phyloP scores from a whole-genome alignment of 163 green algal species.

The Picocystis sp. region DNA sequence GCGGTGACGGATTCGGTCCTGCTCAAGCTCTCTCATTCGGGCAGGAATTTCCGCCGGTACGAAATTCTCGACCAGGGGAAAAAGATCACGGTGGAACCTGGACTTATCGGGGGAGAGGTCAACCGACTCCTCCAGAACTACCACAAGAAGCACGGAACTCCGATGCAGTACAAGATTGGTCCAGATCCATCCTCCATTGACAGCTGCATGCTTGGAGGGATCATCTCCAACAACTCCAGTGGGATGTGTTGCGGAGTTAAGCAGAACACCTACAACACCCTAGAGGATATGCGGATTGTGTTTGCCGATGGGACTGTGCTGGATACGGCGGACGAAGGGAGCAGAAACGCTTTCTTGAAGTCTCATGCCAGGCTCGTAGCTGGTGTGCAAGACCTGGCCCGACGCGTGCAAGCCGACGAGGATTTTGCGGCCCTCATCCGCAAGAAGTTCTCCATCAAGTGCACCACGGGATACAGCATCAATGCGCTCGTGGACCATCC shows the following conservation, averaged over 20 bases:
- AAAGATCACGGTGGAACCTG: slow-evolving; percentile 63
- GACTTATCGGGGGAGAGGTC: slow-evolving; percentile 86
- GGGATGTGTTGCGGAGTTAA: slow-evolving; percentile 95
- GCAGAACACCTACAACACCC: slow-evolving; percentile 64
- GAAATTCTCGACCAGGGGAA: slow-evolving; percentile 39
- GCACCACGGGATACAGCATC: slow-evolving; percentile 89
- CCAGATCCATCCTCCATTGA: slow-evolving; percentile 90
- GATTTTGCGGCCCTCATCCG: slow-evolving; percentile 70
- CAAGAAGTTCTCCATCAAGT: slow-evolving; percentile 97
- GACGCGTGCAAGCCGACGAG: slow-evolving; percentile 45
- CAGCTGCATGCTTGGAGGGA: slow-evolving; percentile 90
- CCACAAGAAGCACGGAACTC: slow-evolving; percentile 48
- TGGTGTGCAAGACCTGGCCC: slow-evolving; percentile 49
- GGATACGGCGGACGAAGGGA: slow-evolving; percentile 65
- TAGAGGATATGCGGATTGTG: slow-evolving; percentile 77
- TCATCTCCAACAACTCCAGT: slow-evolving; percentile 90
- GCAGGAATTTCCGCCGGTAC: slow-evolving; percentile 87
- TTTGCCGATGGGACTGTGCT: slow-evolving; percentile 85
- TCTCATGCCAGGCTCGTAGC: slow-evolving; percentile 49
- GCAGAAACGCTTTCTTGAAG: slow-evolving; percentile 53
- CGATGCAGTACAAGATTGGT: slow-evolving; percentile 93
- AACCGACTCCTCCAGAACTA: slow-evolving; percentile 75
- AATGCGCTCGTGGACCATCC: slow-evolving; percentile 92
- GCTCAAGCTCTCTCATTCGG: slow-evolving; percentile 88
- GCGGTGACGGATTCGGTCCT: slow-evolving; percentile 87